Percentiles rank a stretch among this genome's conserved stretches.
Conservation (phyloP, 345 rosid genomes). For the Lumnitzera racemosa region DNA sequence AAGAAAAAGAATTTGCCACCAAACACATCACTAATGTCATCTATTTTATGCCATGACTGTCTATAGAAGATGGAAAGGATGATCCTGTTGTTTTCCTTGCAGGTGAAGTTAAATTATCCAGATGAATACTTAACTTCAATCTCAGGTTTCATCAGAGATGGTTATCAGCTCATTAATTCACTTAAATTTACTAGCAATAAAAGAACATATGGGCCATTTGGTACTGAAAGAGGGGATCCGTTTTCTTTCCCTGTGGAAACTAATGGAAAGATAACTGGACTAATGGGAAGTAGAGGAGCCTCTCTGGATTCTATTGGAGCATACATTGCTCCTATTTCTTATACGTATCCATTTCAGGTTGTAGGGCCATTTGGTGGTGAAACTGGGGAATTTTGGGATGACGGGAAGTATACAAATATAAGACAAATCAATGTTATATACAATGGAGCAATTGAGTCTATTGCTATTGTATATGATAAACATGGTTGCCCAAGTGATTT, state of each 20-base stretch:
- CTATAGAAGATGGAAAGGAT: too few species aligned
- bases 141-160: slow-evolving; percentile 4
- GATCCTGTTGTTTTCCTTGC: slow-evolving; percentile 3
- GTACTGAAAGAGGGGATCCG: background rate
- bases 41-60: too few species aligned
- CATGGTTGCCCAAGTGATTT: slow-evolving; percentile 3
- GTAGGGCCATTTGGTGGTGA: background rate
- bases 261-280: background rate
- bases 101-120: slow-evolving; percentile 10
- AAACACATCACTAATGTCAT: too few species aligned
- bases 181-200: slow-evolving; percentile 3
- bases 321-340: slow-evolving; percentile 5
- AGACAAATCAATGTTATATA: slow-evolving; percentile 5
- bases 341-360: slow-evolving; percentile 1
- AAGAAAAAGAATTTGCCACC: too few species aligned
- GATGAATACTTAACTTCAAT: slow-evolving; percentile 8
- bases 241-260: background rate
- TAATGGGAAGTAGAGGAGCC: background rate
- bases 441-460: background rate
- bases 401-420: slow-evolving; percentile 3
- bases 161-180: slow-evolving; percentile 1
- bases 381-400: slow-evolving; percentile 7
- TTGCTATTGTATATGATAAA: slow-evolving; percentile 1
- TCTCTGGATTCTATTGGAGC: slow-evolving; percentile 8
- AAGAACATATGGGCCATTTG: slow-evolving; percentile 4